A percentile compares a stretch with the other conserved stretches of the same genome.
These are phyloP conservation scores for Aspergillus nanangensis DNA, from an alignment of 495 filamentous ascomycete species.

Conservation along the genomic window DNA sequence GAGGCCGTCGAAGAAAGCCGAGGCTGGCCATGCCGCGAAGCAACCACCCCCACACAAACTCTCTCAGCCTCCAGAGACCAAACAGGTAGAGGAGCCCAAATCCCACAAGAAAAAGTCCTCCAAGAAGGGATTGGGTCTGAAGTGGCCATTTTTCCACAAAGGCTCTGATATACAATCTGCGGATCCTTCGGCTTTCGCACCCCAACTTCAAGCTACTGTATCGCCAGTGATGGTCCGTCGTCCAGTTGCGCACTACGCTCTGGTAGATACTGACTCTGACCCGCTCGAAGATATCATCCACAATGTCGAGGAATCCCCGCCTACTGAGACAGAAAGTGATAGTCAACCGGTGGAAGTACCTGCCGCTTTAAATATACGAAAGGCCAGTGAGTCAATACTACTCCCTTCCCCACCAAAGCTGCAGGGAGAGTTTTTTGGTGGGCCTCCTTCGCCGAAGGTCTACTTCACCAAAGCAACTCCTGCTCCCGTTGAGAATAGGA, in stretches of 20 bases:
- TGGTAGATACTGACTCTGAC: slow-evolving; percentile 73
- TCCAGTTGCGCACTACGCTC: slow-evolving; percentile 72
- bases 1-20: too few species aligned
- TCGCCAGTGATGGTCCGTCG: slow-evolving; percentile 32
- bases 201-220: slow-evolving; percentile 37
- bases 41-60: not conserved
- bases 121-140: slow-evolving; percentile 39
- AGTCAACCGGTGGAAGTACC: slow-evolving; percentile 25
- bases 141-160: slow-evolving; percentile 83
- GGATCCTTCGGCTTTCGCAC: slow-evolving; percentile 9
- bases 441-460: slow-evolving; percentile 39
- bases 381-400: slow-evolving; percentile 45
- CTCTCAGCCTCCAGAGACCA: not conserved
- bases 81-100: not conserved
- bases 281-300: slow-evolving; percentile 62
- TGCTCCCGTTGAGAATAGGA: too few species aligned
- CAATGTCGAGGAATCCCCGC: slow-evolving; percentile 49
- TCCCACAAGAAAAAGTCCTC: slow-evolving; percentile 16
- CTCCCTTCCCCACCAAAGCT: slow-evolving; percentile 52
- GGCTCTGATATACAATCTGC: slow-evolving; percentile 21
- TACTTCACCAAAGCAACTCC: slow-evolving; percentile 26
- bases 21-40: too few species aligned
- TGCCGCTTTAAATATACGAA: slow-evolving; percentile 29
- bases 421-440: slow-evolving; percentile 35
- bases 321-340: slow-evolving; percentile 31